A percentile compares a stretch with the other conserved stretches of the same genome.
Conservation (phyloP, 345 rosid genomes). For the Acer negundo region DNA sequence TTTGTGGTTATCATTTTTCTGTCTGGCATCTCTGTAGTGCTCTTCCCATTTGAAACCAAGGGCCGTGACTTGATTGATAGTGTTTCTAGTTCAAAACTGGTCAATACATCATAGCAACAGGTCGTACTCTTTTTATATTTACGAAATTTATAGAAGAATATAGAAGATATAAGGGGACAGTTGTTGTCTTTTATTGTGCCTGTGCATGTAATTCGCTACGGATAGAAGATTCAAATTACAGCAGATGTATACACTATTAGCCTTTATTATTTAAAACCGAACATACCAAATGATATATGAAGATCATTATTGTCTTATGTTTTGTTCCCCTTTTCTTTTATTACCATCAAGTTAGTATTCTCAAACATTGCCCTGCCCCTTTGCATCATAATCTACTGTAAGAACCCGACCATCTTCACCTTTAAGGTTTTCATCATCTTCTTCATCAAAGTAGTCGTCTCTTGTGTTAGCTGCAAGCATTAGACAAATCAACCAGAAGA, state of each 20-base stretch:
- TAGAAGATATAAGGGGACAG: background rate
- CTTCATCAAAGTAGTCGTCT: constrained; percentile 25
- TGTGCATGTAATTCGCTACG: too few relatives aligned
- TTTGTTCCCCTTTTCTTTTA: background rate
- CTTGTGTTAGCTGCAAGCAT: constrained; percentile 30
- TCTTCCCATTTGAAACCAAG: constrained; percentile 82
- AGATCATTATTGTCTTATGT: background rate
- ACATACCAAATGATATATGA: background rate
- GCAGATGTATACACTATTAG: background rate
- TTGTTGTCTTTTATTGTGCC: too few relatives aligned
- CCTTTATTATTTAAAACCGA: background rate
- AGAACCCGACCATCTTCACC: constrained; percentile 19
- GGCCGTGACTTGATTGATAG: constrained; percentile 69
- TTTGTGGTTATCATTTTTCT: constrained; percentile 58
- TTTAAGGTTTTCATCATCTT: constrained; percentile 7
- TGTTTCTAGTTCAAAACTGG: constrained; percentile 29
- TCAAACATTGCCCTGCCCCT: constrained; percentile 1
- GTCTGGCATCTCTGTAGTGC: constrained; percentile 62
- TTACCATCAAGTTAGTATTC: background rate
- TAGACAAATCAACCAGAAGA: constrained; percentile 40
- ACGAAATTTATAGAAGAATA: background rate
- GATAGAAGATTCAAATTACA: background rate
- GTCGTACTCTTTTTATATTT: background rate
- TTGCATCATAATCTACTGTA: constrained; percentile 8
- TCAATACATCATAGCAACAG: constrained; percentile 2